Evolutionary conservation across 2,329 filamentous ascomycete species (phyloP).

Genomic region (Rhynchosporium agropyri): DNA sequence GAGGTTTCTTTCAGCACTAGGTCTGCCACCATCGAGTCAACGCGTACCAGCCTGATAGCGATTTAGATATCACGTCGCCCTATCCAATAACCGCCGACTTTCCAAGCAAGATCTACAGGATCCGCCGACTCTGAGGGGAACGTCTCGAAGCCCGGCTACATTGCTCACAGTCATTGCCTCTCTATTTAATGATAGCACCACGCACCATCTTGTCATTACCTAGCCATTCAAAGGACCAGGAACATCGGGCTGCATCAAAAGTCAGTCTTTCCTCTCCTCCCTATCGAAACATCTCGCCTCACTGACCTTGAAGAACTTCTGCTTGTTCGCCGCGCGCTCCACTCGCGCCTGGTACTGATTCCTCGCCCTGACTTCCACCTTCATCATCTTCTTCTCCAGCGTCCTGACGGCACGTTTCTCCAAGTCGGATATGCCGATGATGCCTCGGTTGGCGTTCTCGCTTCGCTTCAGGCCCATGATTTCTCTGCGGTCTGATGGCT

Average conservation of each 20-base stretch:
- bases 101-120: no score
- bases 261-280: neutral
- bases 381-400: constrained; percentile 10
- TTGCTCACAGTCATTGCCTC: no score
- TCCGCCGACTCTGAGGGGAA: no score
- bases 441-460: constrained; percentile 8
- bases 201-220: neutral
- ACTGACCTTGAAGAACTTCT: constrained; percentile 15
- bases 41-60: no score
- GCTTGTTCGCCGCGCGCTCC: constrained; percentile 8
- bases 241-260: constrained; percentile 7
- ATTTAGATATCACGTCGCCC: no score
- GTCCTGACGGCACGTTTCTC: neutral
- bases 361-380: constrained; percentile 15
- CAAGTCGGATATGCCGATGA: neutral
- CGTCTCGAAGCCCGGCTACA: no score
- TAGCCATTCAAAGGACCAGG: constrained; percentile 12
- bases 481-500: neutral
- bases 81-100: no score
- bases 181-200: neutral
- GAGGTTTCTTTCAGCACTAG: neutral
- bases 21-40: no score
- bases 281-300: neutral
- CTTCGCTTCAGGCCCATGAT: neutral
- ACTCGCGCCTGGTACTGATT: constrained; percentile 9